A percentile compares a stretch with the other conserved stretches of the same genome.
Conservation (phyloP, 1,284 basidiomycete genomes). For the Irpex rosettiformis region DNA sequence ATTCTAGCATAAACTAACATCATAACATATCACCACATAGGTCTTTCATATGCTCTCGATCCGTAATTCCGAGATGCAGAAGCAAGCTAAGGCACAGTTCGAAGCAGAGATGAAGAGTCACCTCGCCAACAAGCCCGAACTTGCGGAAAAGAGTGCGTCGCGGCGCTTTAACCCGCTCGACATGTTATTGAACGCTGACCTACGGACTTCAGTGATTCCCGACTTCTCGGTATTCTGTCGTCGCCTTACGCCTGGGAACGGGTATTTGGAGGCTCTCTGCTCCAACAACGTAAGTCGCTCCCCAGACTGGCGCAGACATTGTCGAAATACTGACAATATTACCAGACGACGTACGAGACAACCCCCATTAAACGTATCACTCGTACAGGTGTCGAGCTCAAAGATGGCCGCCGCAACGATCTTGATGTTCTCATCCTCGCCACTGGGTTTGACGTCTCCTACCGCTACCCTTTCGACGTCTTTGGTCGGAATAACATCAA, state of each 20-base stretch:
- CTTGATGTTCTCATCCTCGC: constrained; percentile 48
- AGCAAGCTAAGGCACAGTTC: constrained; percentile 33
- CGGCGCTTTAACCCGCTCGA: neutral
- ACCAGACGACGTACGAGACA: constrained; percentile 50
- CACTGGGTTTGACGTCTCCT: constrained; percentile 52
- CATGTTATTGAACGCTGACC: neutral
- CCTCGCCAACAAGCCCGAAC: constrained; percentile 54
- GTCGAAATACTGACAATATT: neutral
- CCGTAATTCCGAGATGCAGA: constrained; percentile 14
- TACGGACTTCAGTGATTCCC: constrained; percentile 44
- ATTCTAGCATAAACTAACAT: neutral
- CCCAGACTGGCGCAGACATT: neutral
- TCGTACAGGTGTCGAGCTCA: constrained; percentile 51
- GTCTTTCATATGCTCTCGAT: neutral
- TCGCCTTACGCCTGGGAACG: constrained; percentile 61
- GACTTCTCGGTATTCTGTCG: constrained; percentile 56
- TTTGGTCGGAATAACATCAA: constrained; percentile 46
- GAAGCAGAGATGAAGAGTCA: constrained; percentile 46
- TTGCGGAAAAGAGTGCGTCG: constrained; percentile 48
- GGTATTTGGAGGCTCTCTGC: constrained; percentile 61
- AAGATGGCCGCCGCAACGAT: constrained; percentile 48
- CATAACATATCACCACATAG: neutral
- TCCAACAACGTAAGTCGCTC: constrained; percentile 47
- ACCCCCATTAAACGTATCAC: constrained; percentile 48
- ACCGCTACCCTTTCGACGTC: constrained; percentile 46